These are phyloP conservation scores for Mycosphaerelloides madeirae DNA, from an alignment of 2,329 filamentous ascomycete species.

Conservation along the genomic window DNA sequence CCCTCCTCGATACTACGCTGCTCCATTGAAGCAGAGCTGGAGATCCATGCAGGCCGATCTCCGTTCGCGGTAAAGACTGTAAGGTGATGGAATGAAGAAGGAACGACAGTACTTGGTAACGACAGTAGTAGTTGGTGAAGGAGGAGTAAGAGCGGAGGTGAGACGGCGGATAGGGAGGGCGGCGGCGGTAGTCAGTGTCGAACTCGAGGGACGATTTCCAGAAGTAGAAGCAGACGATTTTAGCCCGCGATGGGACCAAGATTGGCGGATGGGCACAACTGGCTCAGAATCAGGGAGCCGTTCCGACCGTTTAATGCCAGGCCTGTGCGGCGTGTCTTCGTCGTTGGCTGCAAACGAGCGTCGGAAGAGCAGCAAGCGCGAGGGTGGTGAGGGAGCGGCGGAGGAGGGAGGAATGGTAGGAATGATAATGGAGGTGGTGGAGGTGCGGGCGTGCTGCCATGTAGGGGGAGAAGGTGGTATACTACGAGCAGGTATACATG, in stretches of 20 bases:
- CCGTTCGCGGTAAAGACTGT: not conserved
- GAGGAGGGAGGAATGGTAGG: not conserved
- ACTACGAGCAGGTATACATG: no score
- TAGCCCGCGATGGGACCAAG: no score
- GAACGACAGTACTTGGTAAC: not conserved
- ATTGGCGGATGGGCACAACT: no score
- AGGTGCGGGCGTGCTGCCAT: no score
- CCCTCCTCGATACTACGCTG: conserved; percentile 8
- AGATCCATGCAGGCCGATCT: conserved; percentile 24
- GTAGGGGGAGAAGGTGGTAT: no score
- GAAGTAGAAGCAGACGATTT: no score
- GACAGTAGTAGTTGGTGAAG: not conserved
- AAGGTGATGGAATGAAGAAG: not conserved
- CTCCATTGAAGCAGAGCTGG: conserved; percentile 22
- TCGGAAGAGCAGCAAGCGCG: not conserved
- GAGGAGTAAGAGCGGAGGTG: not conserved
- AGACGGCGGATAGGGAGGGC: not conserved
- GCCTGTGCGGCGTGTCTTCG: no score
- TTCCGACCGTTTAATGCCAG: no score
- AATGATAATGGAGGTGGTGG: not conserved
- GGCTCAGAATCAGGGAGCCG: no score
- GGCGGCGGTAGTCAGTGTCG: no score
- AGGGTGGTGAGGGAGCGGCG: not conserved
- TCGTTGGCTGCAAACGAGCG: no score
- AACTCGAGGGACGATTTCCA: no score